phyloP scores from a whole-genome alignment of 345 rosid species.

The Eucalyptus polybractea region DNA sequence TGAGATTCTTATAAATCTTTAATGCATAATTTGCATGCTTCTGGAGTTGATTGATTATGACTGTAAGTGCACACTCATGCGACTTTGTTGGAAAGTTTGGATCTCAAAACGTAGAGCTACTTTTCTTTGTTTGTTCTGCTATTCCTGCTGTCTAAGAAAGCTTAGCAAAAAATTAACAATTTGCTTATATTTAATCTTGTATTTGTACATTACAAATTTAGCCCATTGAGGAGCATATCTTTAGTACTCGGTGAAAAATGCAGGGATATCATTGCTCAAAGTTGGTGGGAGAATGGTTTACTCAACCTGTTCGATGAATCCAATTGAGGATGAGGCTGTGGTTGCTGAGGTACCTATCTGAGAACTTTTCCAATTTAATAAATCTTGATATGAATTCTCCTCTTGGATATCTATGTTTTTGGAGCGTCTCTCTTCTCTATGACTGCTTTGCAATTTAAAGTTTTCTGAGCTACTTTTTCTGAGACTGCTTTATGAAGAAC shows the following conservation, averaged over 20 bases:
- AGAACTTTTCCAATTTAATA: neutral
- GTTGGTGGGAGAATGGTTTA: conserved; percentile 97
- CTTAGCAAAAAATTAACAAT: neutral
- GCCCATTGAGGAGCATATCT: neutral
- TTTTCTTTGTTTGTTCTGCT: neutral
- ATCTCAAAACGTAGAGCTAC: neutral
- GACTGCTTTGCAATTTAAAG: neutral
- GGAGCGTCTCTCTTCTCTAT: neutral
- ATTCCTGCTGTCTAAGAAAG: neutral
- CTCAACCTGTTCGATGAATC: conserved; percentile 98
- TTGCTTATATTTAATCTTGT: neutral
- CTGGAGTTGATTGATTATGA: neutral
- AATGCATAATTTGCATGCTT: neutral
- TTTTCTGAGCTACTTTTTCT: neutral
- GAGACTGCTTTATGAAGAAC: neutral
- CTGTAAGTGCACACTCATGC: neutral
- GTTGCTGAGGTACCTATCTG: conserved; percentile 64
- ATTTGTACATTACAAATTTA: neutral
- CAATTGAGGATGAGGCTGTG: conserved; percentile 95
- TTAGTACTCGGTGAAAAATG: neutral
- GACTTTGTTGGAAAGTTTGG: neutral
- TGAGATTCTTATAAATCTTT: neutral
- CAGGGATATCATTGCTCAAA: conserved; percentile 77
- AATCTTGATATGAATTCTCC: neutral
- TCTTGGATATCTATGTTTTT: neutral